These are phyloP conservation scores for Botrytis sinoallii DNA, from an alignment of 2,329 filamentous ascomycete genomes.

Conservation along the genomic window DNA sequence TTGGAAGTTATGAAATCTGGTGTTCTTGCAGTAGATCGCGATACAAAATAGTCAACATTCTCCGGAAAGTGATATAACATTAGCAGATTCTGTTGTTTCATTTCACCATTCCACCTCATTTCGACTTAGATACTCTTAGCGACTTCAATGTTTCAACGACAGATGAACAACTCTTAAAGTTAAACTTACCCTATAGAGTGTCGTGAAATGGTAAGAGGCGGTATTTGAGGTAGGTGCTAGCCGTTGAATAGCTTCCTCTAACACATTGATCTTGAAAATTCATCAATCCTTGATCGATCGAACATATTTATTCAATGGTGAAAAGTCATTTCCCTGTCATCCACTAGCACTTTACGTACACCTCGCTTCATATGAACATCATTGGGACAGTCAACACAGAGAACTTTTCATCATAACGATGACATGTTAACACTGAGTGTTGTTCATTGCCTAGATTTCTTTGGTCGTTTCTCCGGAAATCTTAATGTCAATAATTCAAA, in stretches of 20 bases:
- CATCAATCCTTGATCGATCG: not conserved
- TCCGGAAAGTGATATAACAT: not conserved
- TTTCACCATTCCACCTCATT: not conserved
- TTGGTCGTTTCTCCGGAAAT: not conserved
- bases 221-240: not conserved
- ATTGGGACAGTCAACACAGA: not conserved
- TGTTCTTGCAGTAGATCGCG: not conserved
- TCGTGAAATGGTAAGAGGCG: not conserved
- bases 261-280: not conserved
- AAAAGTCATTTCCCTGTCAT: not conserved
- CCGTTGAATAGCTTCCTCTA: not conserved
- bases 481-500: not conserved
- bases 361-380: too few species aligned
- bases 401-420: not conserved
- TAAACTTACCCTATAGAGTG: not conserved
- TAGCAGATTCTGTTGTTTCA: not conserved
- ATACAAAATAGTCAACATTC: not conserved
- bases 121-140: too few species aligned
- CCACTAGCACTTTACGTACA: not conserved
- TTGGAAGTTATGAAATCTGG: slow-evolving; percentile 7
- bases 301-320: not conserved
- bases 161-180: too few species aligned
- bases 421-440: not conserved
- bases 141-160: too few species aligned
- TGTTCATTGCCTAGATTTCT: not conserved